Conservation (phyloP, 306 rosid species). For the Elaeagnus macrophylla region DNA sequence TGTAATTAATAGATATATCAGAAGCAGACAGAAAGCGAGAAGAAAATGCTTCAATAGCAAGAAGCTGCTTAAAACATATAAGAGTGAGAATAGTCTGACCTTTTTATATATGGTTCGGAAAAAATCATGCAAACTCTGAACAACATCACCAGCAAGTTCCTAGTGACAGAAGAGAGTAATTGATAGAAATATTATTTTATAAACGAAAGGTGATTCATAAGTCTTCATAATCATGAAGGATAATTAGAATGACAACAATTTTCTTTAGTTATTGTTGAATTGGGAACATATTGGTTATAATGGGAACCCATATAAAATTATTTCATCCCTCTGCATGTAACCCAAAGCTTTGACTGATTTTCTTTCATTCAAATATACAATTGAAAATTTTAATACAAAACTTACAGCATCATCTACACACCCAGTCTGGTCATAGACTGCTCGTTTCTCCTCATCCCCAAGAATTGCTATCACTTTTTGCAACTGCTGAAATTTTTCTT, state of each 20-base stretch:
- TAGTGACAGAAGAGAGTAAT: constrained; percentile 25
- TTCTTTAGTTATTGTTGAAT: too few relatives aligned
- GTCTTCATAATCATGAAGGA: too few relatives aligned
- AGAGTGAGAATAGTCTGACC: constrained; percentile 26
- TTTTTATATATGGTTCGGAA: constrained; percentile 58
- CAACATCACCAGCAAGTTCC: constrained; percentile 81
- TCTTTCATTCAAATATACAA: not conserved
- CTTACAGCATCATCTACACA: constrained; percentile 75
- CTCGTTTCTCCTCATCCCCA: constrained; percentile 84
- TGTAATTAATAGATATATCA: constrained; percentile 13
- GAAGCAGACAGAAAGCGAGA: not conserved
- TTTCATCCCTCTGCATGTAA: constrained; percentile 1
- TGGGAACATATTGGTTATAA: too few relatives aligned
- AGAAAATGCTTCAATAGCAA: not conserved
- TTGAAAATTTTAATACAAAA: not conserved
- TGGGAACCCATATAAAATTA: not conserved
- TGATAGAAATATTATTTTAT: too few relatives aligned
- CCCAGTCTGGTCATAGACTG: constrained; percentile 85
- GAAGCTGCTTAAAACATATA: constrained; percentile 4
- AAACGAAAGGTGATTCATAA: too few relatives aligned
- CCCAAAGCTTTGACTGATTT: constrained; percentile 2
- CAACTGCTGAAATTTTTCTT: constrained; percentile 78
- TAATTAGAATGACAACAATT: too few relatives aligned
- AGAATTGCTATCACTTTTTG: constrained; percentile 83
- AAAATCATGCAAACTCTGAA: constrained; percentile 46